These are phyloP conservation scores for Aspergillus ochraceus DNA, from an alignment of 2,329 filamentous ascomycete species.

Conservation along the genomic window DNA sequence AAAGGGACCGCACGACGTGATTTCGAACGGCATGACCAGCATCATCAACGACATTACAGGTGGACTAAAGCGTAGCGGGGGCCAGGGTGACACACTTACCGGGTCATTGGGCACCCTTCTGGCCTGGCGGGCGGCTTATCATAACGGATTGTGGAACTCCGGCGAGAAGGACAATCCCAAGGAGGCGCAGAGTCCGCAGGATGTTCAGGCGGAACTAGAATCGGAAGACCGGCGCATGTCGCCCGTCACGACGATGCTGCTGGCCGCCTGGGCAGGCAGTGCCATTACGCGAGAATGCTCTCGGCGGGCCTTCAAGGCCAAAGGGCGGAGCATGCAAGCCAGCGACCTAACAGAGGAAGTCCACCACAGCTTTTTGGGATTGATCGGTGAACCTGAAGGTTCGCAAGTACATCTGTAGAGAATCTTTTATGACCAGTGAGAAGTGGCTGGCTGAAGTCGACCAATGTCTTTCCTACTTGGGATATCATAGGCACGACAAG, in stretches of 20 bases:
- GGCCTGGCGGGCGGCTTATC: conserved; percentile 84
- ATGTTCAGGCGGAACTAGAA: conserved; percentile 42
- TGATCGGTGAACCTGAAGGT: conserved; percentile 71
- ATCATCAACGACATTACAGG: conserved; percentile 74
- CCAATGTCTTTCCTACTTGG: neutral
- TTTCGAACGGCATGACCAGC: conserved; percentile 77
- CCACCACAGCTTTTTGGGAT: conserved; percentile 72
- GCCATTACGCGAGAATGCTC: conserved; percentile 89
- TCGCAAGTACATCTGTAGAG: conserved; percentile 37
- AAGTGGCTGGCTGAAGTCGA: neutral
- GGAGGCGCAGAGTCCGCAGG: conserved; percentile 38
- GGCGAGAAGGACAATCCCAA: conserved; percentile 34
- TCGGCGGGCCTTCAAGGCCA: conserved; percentile 78
- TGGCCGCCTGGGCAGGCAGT: conserved; percentile 84
- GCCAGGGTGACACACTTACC: conserved; percentile 93
- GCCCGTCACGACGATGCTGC: conserved; percentile 60
- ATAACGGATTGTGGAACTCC: conserved; percentile 74
- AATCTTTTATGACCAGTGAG: neutral
- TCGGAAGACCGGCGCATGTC: conserved; percentile 57
- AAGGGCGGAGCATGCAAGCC: conserved; percentile 84
- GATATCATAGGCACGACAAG: neutral
- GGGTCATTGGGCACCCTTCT: conserved; percentile 85
- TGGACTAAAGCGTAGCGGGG: conserved; percentile 85
- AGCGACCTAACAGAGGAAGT: conserved; percentile 92
- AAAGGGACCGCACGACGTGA: conserved; percentile 80